Conservation (phyloP, 441 rosid genomes). For the Omphalea diandra region DNA sequence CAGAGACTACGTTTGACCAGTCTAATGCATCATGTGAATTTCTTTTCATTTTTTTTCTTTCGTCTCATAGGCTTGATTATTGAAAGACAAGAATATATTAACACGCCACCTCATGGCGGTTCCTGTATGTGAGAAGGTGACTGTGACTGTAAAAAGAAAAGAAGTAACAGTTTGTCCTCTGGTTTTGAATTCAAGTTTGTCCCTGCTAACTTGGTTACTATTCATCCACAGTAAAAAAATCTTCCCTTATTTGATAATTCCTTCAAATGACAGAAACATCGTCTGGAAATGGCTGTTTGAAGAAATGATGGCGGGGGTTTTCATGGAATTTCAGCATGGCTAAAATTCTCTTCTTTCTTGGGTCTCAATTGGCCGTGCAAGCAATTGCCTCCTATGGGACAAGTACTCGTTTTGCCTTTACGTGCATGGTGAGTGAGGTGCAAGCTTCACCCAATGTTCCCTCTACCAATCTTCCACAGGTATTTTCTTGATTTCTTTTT, state of each 20-base stretch:
- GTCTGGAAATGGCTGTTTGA: slow-evolving; percentile 11
- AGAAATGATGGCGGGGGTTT: not conserved
- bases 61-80: no score
- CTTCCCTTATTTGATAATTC: not conserved
- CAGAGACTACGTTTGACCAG: slow-evolving; percentile 35
- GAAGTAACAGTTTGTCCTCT: not conserved
- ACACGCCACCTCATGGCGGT: slow-evolving; percentile 28
- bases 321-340: slow-evolving; percentile 13
- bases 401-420: slow-evolving; percentile 37
- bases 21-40: slow-evolving; percentile 27
- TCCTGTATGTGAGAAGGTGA: not conserved
- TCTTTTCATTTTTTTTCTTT: not conserved
- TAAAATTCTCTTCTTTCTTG: not conserved
- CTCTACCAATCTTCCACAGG: not conserved
- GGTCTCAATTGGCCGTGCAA: slow-evolving; percentile 35
- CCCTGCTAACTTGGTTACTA: slow-evolving; percentile 16
- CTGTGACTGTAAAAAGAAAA: slow-evolving; percentile 5
- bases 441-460: slow-evolving; percentile 19
- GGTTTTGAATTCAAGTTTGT: slow-evolving; percentile 1
- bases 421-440: slow-evolving; percentile 54
- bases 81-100: no score
- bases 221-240: slow-evolving; percentile 15
- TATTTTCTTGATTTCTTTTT: no score
- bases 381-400: slow-evolving; percentile 56
- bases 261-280: slow-evolving; percentile 30